phyloP scores from a whole-genome alignment of 1,284 basidiomycete species.

The Bondarzewia mesenterica region DNA sequence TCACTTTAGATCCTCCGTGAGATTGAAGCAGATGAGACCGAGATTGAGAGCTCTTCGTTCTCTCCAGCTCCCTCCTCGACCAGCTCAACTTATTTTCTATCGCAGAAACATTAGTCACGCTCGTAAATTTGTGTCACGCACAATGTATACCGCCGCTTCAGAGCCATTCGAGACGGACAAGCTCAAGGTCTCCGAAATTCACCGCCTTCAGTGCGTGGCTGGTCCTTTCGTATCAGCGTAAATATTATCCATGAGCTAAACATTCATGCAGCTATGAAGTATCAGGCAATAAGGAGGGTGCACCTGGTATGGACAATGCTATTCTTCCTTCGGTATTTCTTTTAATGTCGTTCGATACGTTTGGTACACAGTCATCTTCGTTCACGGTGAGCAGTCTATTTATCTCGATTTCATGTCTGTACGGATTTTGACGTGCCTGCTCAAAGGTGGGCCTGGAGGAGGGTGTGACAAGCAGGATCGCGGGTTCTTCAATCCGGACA shows the following conservation, averaged over 20 bases:
- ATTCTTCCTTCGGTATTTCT: background rate
- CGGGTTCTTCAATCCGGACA: conserved; percentile 74
- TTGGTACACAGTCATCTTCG: conserved; percentile 57
- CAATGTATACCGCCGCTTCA: background rate
- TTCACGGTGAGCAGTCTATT: conserved; percentile 49
- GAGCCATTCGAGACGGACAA: conserved; percentile 56
- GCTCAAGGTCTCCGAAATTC: conserved; percentile 69
- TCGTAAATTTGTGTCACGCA: too few relatives aligned
- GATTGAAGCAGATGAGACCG: too few relatives aligned
- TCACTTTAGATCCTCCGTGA: too few relatives aligned
- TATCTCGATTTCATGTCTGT: background rate
- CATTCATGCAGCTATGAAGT: conserved; percentile 62
- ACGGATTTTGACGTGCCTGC: background rate
- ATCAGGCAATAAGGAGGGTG: conserved; percentile 68
- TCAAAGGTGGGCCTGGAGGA: conserved; percentile 66
- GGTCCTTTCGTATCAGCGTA: background rate
- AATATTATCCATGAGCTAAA: background rate
- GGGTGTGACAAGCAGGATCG: conserved; percentile 62
- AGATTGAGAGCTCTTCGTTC: too few relatives aligned
- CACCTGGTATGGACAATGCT: conserved; percentile 46
- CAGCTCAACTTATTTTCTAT: too few relatives aligned
- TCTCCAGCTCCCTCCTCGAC: too few relatives aligned
- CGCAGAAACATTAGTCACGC: too few relatives aligned
- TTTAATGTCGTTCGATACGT: background rate
- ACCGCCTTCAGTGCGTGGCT: conserved; percentile 67